phyloP scores from a whole-genome alignment of 2,329 filamentous ascomycete genomes.

The Endothia cerciana region DNA sequence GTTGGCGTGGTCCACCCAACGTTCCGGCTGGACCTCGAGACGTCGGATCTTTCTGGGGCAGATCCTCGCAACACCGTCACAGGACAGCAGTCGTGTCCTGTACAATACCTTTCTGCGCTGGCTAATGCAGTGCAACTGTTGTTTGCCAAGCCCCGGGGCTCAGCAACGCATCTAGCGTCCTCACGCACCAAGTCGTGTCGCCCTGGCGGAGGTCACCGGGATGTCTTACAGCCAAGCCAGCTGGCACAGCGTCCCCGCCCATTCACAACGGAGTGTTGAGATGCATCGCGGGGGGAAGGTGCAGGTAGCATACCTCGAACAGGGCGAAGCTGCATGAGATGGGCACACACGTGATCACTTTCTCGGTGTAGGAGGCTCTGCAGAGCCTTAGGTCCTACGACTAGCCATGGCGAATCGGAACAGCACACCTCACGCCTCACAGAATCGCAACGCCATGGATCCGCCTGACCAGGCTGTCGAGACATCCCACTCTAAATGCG shows the following conservation, averaged over 20 bases:
- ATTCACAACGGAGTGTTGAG: background rate
- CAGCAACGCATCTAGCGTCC: background rate
- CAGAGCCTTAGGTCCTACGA: background rate
- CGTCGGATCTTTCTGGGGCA: background rate
- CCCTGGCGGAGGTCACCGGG: background rate
- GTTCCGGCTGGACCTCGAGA: no score
- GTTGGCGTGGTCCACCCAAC: background rate
- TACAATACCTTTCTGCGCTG: background rate
- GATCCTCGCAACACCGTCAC: background rate
- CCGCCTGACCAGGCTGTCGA: background rate
- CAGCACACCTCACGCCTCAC: background rate
- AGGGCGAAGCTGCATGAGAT: background rate
- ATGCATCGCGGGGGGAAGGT: background rate
- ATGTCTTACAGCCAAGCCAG: background rate
- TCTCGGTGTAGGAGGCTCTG: slow-evolving; percentile 1
- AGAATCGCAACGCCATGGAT: background rate
- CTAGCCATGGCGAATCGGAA: background rate
- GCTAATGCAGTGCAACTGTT: slow-evolving; percentile 1
- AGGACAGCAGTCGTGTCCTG: background rate
- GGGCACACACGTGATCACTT: background rate
- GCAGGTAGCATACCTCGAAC: background rate
- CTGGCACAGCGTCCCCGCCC: background rate
- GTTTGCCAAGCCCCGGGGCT: background rate
- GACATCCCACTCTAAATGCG: background rate
- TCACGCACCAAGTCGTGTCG: background rate